A percentile compares a stretch with the other conserved stretches of the same genome.
Conservation (phyloP, 306 rosid genomes). For the Gastrolobium villosum region DNA sequence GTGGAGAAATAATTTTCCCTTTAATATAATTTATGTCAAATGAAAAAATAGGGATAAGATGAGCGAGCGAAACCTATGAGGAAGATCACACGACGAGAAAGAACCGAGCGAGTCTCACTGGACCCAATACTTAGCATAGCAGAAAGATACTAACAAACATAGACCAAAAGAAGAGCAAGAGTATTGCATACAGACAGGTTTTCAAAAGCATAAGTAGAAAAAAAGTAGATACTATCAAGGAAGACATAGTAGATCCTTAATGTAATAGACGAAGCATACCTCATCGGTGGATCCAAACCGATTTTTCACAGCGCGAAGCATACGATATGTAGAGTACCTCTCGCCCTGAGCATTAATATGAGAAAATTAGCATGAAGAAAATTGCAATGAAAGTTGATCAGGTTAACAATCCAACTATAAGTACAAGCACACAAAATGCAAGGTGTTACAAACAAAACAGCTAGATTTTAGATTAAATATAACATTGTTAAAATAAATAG, state of each 20-base stretch:
- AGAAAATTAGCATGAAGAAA: constrained; percentile 41
- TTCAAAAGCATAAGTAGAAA: constrained; percentile 18
- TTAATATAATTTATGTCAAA: too few relatives aligned
- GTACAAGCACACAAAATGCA: constrained; percentile 22
- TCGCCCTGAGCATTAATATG: constrained; percentile 74
- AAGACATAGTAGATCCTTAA: constrained; percentile 24
- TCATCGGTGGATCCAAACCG: constrained; percentile 96
- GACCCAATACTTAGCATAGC: neutral
- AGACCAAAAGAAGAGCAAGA: constrained; percentile 35
- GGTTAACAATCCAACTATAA: constrained; percentile 31
- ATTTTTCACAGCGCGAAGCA: constrained; percentile 95
- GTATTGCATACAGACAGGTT: neutral
- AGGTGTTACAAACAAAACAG: constrained; percentile 16
- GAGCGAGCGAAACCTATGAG: too few relatives aligned
- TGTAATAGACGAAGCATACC: constrained; percentile 54
- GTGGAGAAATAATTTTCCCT: too few relatives aligned
- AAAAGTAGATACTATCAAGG: constrained; percentile 27
- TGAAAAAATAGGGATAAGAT: too few relatives aligned
- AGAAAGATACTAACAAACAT: constrained; percentile 38
- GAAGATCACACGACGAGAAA: too few relatives aligned
- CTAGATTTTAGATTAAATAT: constrained; percentile 9
- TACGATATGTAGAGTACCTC: constrained; percentile 78
- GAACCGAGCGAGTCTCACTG: too few relatives aligned
- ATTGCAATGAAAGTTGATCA: constrained; percentile 21
- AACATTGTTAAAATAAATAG: constrained; percentile 35